Percentiles rank a stretch among this genome's conserved stretches.
phyloP scores from a whole-genome alignment of 1,284 basidiomycete genomes.

The Laetiporus sulphureus region DNA sequence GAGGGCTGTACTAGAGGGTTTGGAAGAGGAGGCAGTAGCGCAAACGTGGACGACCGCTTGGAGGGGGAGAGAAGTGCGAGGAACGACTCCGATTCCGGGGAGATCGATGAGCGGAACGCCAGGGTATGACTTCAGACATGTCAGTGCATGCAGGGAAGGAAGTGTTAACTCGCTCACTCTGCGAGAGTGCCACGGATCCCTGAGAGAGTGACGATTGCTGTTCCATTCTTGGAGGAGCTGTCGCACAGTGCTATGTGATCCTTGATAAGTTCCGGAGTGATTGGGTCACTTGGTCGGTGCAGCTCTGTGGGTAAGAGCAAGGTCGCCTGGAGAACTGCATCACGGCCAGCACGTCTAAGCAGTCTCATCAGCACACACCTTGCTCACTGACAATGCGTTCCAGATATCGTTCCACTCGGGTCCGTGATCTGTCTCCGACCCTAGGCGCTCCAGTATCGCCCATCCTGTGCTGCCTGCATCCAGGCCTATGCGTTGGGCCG shows the following conservation, averaged over 20 bases:
- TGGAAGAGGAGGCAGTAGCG: constrained; percentile 45
- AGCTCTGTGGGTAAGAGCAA: constrained; percentile 69
- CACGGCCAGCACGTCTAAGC: too few species aligned
- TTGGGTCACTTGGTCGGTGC: constrained; percentile 38
- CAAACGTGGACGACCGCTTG: constrained; percentile 43
- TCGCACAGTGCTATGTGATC: constrained; percentile 73
- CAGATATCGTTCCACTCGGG: constrained; percentile 76
- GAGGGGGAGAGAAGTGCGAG: constrained; percentile 48
- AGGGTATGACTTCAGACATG: constrained; percentile 41
- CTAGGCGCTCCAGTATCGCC: constrained; percentile 77
- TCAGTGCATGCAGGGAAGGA: constrained; percentile 3
- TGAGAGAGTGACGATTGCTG: constrained; percentile 68
- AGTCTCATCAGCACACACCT: constrained; percentile 45
- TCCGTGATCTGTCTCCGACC: constrained; percentile 52
- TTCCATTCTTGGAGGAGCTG: constrained; percentile 34
- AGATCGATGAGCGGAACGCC: constrained; percentile 59
- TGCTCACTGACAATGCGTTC: constrained; percentile 57
- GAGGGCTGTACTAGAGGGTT: constrained; percentile 22
- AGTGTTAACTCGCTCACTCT: constrained; percentile 31
- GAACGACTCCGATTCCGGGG: constrained; percentile 55
- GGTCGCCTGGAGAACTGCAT: constrained; percentile 50
- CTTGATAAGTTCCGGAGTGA: constrained; percentile 70
- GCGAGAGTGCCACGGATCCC: constrained; percentile 68
- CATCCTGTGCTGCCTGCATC: constrained; percentile 70
- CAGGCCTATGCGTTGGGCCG: constrained; percentile 70